Base-by-base conservation (phyloP, 371 early-diverging fungal genomes). In the Mortierella sp. region DNA sequence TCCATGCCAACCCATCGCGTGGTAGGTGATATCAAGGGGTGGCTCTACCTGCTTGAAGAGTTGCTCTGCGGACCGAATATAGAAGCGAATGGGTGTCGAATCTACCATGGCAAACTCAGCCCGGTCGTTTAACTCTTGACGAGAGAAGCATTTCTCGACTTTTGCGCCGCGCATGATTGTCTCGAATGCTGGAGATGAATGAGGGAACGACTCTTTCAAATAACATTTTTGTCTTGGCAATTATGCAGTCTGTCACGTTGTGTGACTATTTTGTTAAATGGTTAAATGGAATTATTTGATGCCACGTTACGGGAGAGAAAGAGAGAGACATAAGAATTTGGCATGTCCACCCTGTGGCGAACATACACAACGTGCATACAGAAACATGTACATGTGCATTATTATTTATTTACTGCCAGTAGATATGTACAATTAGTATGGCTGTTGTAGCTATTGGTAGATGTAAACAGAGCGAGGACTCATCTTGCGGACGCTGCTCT, bases 1-100 rank as follows among this genome's bases (percentile, higher is more conserved):
- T 57, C n/a, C 30, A 20, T 58, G 22, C 18, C 37, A 11, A 47
- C 16, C 52, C 18, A 30, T 8, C 16, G 43, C 14, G 43, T 40
- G 43, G 9, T 40, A 20, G 49, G 5, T 20, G 49, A 20, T 20
- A 49, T 49, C n/a, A 5, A 11, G 9, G 49, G 20, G 18, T 37
- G 14, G 18, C 20, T 32, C 69, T 39, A 89, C 91, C 86, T 91
- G 91, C 61, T 85, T 87, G 39, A 87, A 80, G 30, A 89, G 58
- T 2, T 84, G 76, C 32, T 87, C 86, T 8, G 90, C 91, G 9
- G 89, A 87, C 5, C 90, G 88, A 75, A 89, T 85, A 75, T 89
- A 91, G 22, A 87, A 81, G 39, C 87, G 86, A 73, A 91, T 86
- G 61, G 86, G 84, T 1, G 86, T 88, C 24, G 80, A 84, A 1